These are phyloP conservation scores for Tolypocladium tropicale DNA, from an alignment of 2,329 filamentous ascomycete species.

Conservation along the genomic window DNA sequence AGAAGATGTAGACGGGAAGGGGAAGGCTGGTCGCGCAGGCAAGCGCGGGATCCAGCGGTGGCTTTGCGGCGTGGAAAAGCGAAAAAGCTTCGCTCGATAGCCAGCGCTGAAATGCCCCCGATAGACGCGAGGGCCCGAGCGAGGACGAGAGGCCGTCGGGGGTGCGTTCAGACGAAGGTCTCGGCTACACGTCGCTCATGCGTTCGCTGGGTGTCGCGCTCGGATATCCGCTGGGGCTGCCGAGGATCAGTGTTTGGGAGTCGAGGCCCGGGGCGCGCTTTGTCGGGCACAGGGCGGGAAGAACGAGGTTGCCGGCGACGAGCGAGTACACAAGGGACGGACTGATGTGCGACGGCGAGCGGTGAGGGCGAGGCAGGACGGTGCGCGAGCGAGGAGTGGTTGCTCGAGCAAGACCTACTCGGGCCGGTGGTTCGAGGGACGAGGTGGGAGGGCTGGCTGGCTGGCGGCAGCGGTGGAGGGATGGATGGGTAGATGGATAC, in stretches of 20 bases:
- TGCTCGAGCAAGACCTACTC: not conserved
- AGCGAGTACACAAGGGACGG: not conserved
- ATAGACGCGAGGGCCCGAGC: too few species aligned
- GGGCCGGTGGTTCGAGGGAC: not conserved
- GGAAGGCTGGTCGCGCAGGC: not conserved
- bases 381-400: not conserved
- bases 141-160: not conserved
- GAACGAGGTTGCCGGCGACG: not conserved
- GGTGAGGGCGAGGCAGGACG: not conserved
- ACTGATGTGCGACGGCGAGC: not conserved
- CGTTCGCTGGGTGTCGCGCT: not conserved
- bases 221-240: not conserved
- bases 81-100: not conserved
- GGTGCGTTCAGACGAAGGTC: not conserved
- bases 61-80: not conserved
- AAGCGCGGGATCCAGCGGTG: not conserved
- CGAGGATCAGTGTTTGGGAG: too few species aligned
- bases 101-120: not conserved
- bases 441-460: not conserved
- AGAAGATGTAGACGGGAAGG: not conserved
- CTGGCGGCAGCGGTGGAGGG: not conserved
- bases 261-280: not conserved
- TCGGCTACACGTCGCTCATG: not conserved
- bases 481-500: too few species aligned
- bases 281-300: not conserved